Base-by-base conservation (phyloP, 176 grass and related monocot species). In the Melocanna baccifera region DNA sequence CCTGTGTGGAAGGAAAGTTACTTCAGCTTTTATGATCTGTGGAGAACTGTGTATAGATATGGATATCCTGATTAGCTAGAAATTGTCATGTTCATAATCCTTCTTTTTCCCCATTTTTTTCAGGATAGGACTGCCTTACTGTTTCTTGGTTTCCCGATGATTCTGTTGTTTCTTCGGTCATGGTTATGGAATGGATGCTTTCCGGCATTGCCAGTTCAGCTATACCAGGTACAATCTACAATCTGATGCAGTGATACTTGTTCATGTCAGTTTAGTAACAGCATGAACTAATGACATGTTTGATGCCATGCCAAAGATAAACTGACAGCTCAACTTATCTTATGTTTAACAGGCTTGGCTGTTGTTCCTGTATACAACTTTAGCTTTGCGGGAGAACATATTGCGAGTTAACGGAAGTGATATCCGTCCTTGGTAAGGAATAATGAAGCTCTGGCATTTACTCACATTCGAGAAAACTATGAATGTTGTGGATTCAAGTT, bases 51-150 rank as follows among this genome's bases (percentile, higher is more conserved):
- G 39, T 59, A 50, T 15, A 25, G 14, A 64, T 47, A 52, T 61
- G 29, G 20, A 78, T 53, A 50, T 83, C 36, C 56, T 67, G 22
- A 73, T 1, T 58, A 65, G 37, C 26, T 59, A 84, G 0, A 67
- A 66, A 32, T 36, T 9, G 34, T 32, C 37, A 45, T 85, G 7
- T 81, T 81, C 19, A 1, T 89, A 50, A 80, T 42, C 5, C 53
- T 71, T 20, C 41, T 53, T 32, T 5, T 56, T 26, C 29, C 87
- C 76, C 11, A 13, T 3, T 34, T 11, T 92, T 81, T 88, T 58
- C 93, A 98, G 96, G 96, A 98, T 64, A 95, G 96, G 86, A 98
- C 96, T 59, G 96, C 96, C 3, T 87, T 95, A 64, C 67, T 98
- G 40, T 98, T 98, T 94, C 96, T 98, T 89, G 76, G 92, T 84